Evolutionary conservation across 2,329 filamentous ascomycete genomes (phyloP), one percentile per base, ranked within the genome.

Genomic region (Aspergillus viridinutans): DNA sequence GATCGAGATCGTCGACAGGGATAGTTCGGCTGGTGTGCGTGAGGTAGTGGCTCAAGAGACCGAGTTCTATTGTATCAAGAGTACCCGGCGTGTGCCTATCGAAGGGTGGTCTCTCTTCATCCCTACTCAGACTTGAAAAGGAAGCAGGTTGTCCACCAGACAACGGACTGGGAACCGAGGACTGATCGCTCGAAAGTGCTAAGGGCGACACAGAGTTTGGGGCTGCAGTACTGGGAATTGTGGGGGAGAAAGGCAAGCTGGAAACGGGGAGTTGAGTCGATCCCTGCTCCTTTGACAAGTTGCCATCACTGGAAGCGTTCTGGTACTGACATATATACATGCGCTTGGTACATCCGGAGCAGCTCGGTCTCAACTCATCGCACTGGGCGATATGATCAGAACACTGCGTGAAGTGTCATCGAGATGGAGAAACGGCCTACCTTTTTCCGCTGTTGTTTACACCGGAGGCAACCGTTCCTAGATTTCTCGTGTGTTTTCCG

Each of bases 21-120:
- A 74, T 64, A 3, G 68, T 68, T 4, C 60, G 70, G 43, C 75
- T 74, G 0, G 77, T 77, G 57, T 79, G 76, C 0, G 72, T 70
- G 42, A 79, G 67, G 48, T 76, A 80, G 58, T 79, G 76, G 25
- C 68, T 67, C 2, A 79, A 57, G 0, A 79, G 70, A 8, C 70
- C 67, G 1, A 78, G 64, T 26, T 79, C 76, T 14, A 43, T 61
- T 3, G 58, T 55, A 8, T 62, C 52, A 14, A 68, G 64, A 14
- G 23, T 54, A 12, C 26, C 32, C 2, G 56, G 52, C 9, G 50
- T 47, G 8, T 55, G 26, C 28, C 53, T 21, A 14, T 53, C 14
- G 7, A 52, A 43, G 7, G 14, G 38, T 3, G 50, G n/a, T 0
- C 28, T 40, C 17, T 54, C 50, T 17, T 55, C 48, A 14, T 56